Conservation (phyloP, 2,329 filamentous ascomycete genomes). For the Fusarium sp. region DNA sequence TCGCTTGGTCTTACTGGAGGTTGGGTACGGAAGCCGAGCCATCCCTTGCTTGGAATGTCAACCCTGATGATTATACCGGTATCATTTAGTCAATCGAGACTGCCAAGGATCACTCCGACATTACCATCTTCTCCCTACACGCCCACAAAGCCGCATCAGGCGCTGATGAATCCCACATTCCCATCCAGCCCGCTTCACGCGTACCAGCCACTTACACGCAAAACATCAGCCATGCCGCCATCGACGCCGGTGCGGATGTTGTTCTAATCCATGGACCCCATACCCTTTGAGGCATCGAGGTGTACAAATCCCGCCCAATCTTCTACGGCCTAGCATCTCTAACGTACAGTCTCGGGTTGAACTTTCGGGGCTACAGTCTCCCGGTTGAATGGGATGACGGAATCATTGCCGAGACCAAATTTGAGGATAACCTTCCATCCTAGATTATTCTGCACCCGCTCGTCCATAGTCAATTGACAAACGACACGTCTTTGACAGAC, state of each 20-base stretch:
- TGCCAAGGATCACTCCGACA: background rate
- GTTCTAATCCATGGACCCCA: background rate
- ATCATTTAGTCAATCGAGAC: background rate
- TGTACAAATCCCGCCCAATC: background rate
- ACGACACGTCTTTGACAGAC: background rate
- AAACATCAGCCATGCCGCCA: background rate
- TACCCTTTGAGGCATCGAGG: background rate
- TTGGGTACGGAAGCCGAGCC: background rate
- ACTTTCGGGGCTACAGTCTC: background rate
- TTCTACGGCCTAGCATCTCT: background rate
- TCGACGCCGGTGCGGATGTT: background rate
- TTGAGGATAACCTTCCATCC: background rate
- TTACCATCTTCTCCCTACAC: background rate
- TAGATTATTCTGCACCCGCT: background rate
- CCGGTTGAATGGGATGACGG: background rate
- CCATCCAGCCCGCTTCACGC: background rate
- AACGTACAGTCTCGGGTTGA: background rate
- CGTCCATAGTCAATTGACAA: background rate
- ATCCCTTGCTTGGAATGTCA: background rate
- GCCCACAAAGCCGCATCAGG: background rate
- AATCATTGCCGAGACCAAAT: background rate
- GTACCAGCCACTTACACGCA: background rate
- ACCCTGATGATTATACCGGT: background rate
- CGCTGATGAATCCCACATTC: background rate
- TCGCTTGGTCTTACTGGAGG: background rate